Evolutionary conservation across 1,284 basidiomycete species (phyloP), one percentile per base, ranked within the genome.

Genomic region (Trichosporon sp.): DNA sequence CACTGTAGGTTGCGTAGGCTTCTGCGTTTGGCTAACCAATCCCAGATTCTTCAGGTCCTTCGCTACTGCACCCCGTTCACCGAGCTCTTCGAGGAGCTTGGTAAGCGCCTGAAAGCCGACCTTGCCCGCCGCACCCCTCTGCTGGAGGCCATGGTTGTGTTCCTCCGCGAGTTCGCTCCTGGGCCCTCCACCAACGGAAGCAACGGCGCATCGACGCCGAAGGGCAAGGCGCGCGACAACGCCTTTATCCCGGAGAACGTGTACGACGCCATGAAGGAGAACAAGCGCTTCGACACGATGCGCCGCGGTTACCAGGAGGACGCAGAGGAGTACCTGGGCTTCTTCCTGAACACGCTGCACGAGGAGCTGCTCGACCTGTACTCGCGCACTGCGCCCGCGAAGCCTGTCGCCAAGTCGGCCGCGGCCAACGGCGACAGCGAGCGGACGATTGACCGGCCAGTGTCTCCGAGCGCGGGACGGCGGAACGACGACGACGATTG

Each of bases 251-350:
- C 96, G 13, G 89, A 89, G 51, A 89, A 90, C 74, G 88, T 98
- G n/a, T 97, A 97, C 83, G 92, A 95, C 72, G 94, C 93, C n/a
- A 90, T 97, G 88, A 93, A 92, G 83, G 89, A 91, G 83, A 95
- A 95, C 86, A 93, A 93, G 84, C 87, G 93, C 67, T 98, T 98
- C 78, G 94, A 97, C 75, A 88, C 88, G 67, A 98, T 98, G 93
- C 73, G 94, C 87, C 89, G 92, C 35, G 95, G 95, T 0, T 92
- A 95, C 73, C 96, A 99, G 84, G 96, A 99, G 83, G 96, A 99
- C 72, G 96, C 96, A 0, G 95, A 99, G 82, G 96, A 99, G 83
- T 99, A 98, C 83, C 86, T 98, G n/a, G 95, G 96, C 9, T 97
- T 98, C 84, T 95, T 94, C 84, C 86, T 98, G 58, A 95, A 98